These are phyloP conservation scores for Liquidambar formosana DNA, from an alignment of 164 flowering plant species.

Conservation along the genomic window DNA sequence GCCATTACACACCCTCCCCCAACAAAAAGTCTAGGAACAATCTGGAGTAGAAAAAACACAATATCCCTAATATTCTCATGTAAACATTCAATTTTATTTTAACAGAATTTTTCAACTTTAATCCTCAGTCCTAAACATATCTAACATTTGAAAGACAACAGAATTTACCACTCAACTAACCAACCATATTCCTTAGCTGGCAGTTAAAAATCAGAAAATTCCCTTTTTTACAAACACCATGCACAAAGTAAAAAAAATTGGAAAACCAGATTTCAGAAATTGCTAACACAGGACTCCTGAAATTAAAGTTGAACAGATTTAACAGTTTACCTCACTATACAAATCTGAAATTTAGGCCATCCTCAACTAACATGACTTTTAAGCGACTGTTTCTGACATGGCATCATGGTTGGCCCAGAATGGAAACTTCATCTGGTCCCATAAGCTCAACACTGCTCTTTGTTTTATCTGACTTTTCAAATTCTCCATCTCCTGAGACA, in stretches of 20 bases:
- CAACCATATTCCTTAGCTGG: slow-evolving; percentile 11
- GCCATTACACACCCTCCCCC: no score
- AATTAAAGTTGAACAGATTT: slow-evolving; percentile 17
- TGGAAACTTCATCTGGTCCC: slow-evolving; percentile 26
- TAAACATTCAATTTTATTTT: slow-evolving; percentile 14
- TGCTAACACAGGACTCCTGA: slow-evolving; percentile 8
- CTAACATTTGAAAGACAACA: slow-evolving; percentile 16
- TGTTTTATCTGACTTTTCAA: slow-evolving; percentile 25
- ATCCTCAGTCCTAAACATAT: slow-evolving; percentile 10
- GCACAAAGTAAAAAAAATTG: slow-evolving; percentile 16
- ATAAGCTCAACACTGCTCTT: slow-evolving; percentile 12
- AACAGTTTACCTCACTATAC: slow-evolving; percentile 54
- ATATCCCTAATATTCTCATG: background rate
- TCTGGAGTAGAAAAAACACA: no score
- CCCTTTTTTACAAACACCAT: slow-evolving; percentile 21
- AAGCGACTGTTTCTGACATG: slow-evolving; percentile 24
- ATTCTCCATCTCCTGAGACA: slow-evolving; percentile 25
- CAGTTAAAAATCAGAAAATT: slow-evolving; percentile 16
- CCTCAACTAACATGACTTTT: slow-evolving; percentile 30
- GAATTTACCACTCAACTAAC: slow-evolving; percentile 13
- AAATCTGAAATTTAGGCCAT: slow-evolving; percentile 24
- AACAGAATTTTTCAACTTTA: slow-evolving; percentile 9
- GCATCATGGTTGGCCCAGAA: slow-evolving; percentile 17
- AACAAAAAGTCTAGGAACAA: no score
- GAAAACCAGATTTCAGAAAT: slow-evolving; percentile 18